Evolutionary conservation across 177 flowering plant species (phyloP), one percentile per base, ranked within the genome.

Genomic region (Telopea speciosissima): DNA sequence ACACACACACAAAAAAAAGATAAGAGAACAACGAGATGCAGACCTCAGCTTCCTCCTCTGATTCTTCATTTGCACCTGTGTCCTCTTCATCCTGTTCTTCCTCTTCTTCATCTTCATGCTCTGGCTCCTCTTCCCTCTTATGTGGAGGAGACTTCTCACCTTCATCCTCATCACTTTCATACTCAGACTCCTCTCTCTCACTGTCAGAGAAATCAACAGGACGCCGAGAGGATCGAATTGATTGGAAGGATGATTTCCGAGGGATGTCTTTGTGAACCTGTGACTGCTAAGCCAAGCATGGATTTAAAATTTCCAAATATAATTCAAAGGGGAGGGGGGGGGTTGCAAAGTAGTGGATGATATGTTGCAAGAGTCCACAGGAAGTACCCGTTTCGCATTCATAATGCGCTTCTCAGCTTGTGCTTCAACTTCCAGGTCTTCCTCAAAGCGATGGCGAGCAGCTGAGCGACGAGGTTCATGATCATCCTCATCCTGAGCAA

Each of bases 151-250:
- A 78, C 72, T 79, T 80, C 72, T 87, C 93, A 63, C 80, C 91
- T 78, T 91, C 97, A 67, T 87, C 91, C 19, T 84, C 96, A 66
- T 91, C 93, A 74, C 82, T 90, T 86, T 93, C 99, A 79, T 96
- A 96, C 76, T 93, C 98, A 36, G 99, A 93, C 75, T 88, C 98
- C 80, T 88, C 99, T 74, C 83, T 81, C 56, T 93, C 98, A 76
- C 97, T 91, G n/a, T 91, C 98, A 56, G 90, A 88, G 78, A 79
- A 85, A 19, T 87, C 73, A 33, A 84, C 81, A 5, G 88, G 88
- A 28, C 85, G 93, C 28, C 89, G 80, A 60, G 89, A 80, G 26
- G 90, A 56, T 81, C 82, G 91, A 63, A 44, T 71, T 54, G 87
- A 72, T 23, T 87, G 71, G 73, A 81, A 9, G 7, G 89, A 79